These are phyloP conservation scores for Agaricus blazei DNA, from an alignment of 768 basidiomycete species.

Conservation along the genomic window DNA sequence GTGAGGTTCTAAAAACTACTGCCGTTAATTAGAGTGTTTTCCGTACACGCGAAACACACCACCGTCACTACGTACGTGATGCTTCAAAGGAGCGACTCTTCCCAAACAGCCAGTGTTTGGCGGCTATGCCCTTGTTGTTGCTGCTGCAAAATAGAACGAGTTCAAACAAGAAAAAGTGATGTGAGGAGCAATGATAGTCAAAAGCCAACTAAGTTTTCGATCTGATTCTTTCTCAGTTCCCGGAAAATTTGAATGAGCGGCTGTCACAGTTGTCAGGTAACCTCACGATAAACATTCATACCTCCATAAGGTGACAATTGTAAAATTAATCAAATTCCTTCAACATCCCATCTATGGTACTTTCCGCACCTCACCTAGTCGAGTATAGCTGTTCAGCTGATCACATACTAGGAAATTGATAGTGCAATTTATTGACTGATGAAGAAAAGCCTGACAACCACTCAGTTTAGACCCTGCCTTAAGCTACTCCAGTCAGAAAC, in stretches of 20 bases:
- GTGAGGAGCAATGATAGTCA: not conserved
- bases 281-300: too few relatives aligned
- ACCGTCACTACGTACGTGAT: not conserved
- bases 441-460: too few relatives aligned
- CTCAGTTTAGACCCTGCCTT: constrained; percentile 11
- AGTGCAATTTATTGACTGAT: too few relatives aligned
- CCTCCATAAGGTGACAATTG: too few relatives aligned
- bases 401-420: too few relatives aligned
- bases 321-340: too few relatives aligned
- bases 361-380: too few relatives aligned
- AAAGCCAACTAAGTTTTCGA: not conserved
- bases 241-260: too few relatives aligned
- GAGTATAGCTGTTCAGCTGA: too few relatives aligned
- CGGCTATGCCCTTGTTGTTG: not conserved
- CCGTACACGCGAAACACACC: not conserved
- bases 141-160: not conserved
- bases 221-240: too few relatives aligned
- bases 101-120: constrained; percentile 7
- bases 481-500: constrained; percentile 20
- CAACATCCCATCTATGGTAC: too few relatives aligned
- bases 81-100: not conserved
- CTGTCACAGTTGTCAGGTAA: too few relatives aligned
- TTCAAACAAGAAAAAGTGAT: constrained; percentile 3
- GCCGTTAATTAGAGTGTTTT: not conserved
- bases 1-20: not conserved